Percentiles rank a stretch among this genome's conserved stretches.
These are phyloP conservation scores for Coemansia sp. DNA, from an alignment of 192 early-diverging fungal species.

Conservation along the genomic window DNA sequence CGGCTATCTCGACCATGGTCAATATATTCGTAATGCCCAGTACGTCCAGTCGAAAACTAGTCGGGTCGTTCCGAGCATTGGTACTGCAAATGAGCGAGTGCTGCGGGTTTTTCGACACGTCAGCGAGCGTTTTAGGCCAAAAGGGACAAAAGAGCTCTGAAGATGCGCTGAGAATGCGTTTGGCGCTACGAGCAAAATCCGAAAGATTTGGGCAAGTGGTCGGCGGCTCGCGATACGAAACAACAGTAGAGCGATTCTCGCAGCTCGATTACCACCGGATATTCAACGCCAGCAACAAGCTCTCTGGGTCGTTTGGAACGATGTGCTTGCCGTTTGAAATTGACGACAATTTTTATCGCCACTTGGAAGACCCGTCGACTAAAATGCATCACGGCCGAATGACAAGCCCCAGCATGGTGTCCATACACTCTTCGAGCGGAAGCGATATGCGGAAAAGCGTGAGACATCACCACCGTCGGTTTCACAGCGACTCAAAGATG, in stretches of 20 bases:
- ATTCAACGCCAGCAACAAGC: constrained; percentile 21
- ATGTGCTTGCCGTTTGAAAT: constrained; percentile 54
- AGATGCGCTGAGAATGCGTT: constrained; percentile 8
- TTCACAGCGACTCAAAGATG: constrained; percentile 12
- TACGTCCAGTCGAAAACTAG: constrained; percentile 36
- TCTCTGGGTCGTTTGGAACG: constrained; percentile 36
- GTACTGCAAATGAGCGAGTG: constrained; percentile 30
- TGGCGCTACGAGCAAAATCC: not conserved
- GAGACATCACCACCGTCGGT: not conserved
- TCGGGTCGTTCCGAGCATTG: constrained; percentile 20
- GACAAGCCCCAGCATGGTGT: constrained; percentile 24
- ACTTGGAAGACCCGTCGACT: constrained; percentile 21
- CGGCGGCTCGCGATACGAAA: constrained; percentile 46
- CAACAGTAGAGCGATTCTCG: constrained; percentile 44
- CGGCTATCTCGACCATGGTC: constrained; percentile 32
- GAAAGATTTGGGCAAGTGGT: constrained; percentile 39
- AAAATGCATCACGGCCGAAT: constrained; percentile 33
- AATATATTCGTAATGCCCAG: constrained; percentile 48
- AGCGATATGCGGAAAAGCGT: not conserved
- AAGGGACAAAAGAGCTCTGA: constrained; percentile 10
- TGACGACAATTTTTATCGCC: constrained; percentile 33
- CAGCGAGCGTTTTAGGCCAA: constrained; percentile 16
- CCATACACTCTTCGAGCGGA: not conserved
- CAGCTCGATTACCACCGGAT: constrained; percentile 45
- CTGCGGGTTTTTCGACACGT: constrained; percentile 31